phyloP scores from a whole-genome alignment of 345 rosid species.

The Rhodamnia argentea region DNA sequence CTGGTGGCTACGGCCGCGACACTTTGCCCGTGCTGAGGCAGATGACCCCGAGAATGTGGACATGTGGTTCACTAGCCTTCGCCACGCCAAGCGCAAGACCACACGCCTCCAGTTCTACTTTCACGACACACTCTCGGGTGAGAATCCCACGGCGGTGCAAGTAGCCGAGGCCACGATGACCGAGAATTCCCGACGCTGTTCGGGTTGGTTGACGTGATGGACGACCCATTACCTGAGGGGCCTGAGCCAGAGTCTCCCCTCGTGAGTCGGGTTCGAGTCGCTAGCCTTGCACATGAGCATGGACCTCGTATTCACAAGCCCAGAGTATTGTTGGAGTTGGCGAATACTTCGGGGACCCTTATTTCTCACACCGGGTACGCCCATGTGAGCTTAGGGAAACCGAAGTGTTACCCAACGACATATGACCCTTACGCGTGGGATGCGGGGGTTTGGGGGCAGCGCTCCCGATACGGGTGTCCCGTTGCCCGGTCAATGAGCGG shows the following conservation, averaged over 20 bases:
- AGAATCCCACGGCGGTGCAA: conserved; percentile 37
- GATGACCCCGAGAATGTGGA: background rate
- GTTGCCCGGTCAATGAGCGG: too few relatives aligned
- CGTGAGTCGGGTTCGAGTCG: conserved; percentile 53
- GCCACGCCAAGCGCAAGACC: conserved; percentile 23
- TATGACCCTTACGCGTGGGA: too few relatives aligned
- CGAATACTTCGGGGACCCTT: too few relatives aligned
- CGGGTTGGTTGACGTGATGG: conserved; percentile 43
- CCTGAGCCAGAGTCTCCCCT: conserved; percentile 47
- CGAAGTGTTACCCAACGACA: too few relatives aligned
- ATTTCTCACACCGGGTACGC: too few relatives aligned
- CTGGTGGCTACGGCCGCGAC: conserved; percentile 5
- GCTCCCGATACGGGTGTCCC: too few relatives aligned
- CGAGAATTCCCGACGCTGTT: conserved; percentile 39
- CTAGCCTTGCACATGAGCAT: conserved; percentile 38
- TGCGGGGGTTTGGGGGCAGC: too few relatives aligned
- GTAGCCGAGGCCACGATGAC: conserved; percentile 35
- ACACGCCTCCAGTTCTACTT: conserved; percentile 66
- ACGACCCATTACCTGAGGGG: conserved; percentile 48
- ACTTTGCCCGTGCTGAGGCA: conserved; percentile 8
- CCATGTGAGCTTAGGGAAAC: too few relatives aligned
- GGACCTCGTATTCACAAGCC: conserved; percentile 49
- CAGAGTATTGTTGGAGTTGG: conserved; percentile 10
- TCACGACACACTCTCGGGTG: conserved; percentile 55
- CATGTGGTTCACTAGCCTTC: background rate